These are phyloP conservation scores for Talaromyces amestolkiae DNA, from an alignment of 2,329 filamentous ascomycete species.

Conservation along the genomic window DNA sequence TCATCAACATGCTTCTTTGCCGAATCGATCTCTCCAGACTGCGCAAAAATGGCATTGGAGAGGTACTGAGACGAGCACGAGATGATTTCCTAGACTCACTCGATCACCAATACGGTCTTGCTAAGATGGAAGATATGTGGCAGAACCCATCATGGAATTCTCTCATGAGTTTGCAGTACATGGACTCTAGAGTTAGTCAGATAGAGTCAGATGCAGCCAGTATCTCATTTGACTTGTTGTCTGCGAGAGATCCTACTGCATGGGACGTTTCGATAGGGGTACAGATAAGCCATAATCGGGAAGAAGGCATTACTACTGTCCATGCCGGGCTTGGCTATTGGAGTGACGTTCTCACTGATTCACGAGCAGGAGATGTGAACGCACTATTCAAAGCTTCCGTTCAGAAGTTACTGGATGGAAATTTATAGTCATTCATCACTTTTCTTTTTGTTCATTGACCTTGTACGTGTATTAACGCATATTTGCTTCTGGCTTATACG, in stretches of 20 bases:
- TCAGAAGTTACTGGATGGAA: neutral
- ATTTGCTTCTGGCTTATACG: too few relatives aligned
- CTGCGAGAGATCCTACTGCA: neutral
- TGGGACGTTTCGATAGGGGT: neutral
- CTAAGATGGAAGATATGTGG: neutral
- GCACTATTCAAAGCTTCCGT: neutral
- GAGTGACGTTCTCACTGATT: neutral
- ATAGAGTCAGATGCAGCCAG: neutral
- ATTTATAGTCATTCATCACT: neutral
- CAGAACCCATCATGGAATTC: neutral
- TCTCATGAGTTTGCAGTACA: neutral
- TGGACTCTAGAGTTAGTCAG: neutral
- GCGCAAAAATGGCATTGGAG: neutral
- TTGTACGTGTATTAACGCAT: neutral
- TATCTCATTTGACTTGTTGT: neutral
- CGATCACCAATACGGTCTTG: neutral
- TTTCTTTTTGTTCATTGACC: neutral
- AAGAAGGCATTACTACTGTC: neutral
- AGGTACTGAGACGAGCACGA: neutral
- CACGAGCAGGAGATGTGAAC: neutral
- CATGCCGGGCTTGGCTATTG: neutral
- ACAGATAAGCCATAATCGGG: neutral
- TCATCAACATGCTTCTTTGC: conserved; percentile 24
- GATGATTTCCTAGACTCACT: neutral
- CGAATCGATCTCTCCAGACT: conserved; percentile 9